Base-by-base conservation (phyloP, 306 rosid species). In the Quercus agrifolia region DNA sequence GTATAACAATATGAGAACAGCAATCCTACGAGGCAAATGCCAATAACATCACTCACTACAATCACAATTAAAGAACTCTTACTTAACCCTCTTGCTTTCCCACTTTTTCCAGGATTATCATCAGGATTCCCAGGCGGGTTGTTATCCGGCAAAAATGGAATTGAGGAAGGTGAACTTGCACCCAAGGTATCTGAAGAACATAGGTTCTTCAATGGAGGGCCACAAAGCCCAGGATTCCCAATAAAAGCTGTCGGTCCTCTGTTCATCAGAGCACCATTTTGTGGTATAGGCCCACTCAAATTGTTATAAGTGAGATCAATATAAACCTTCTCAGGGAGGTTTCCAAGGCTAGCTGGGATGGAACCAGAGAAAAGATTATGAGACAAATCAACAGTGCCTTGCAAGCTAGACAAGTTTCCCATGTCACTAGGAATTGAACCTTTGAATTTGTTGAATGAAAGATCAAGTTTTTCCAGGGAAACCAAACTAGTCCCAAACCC, bases 211-310 rank as follows among this genome's bases (percentile, higher is more conserved):
- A 93, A 84, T 18, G 99, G 99, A 15, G 99, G 93, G 52, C 98
- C 99, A 81, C 99, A 95, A 9, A 95, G 90, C 61, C 89, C 89
- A 80, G 94, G 94, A 71, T 95, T 95, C 20, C 99, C 99, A 77
- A 95, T 88, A 75, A 95, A 95, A 77, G 99, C 99, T 63, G 99
- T 95, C 41, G 99, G 99, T 44, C 99, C 99, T 95, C 99, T 90
- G 56, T 95, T 95, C 88, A 93, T 88, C 25, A 95, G 88, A 88
- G 99, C 98, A 82, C 99, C 99, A 77, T 76, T 95, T 80, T 95
- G 99, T 1, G 99, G 99, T 73, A 95, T 90, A 15, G 99, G 86
- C 71, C 99, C 99, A 68, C 86, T 90, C 75, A 95, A 84, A 89
- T 91, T 83, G 77, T 93, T 95, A 61, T 83, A 89, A 66, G 97